Evolutionary conservation across 176 grass and related monocot genomes (phyloP).

Genomic region (Carex pumila): DNA sequence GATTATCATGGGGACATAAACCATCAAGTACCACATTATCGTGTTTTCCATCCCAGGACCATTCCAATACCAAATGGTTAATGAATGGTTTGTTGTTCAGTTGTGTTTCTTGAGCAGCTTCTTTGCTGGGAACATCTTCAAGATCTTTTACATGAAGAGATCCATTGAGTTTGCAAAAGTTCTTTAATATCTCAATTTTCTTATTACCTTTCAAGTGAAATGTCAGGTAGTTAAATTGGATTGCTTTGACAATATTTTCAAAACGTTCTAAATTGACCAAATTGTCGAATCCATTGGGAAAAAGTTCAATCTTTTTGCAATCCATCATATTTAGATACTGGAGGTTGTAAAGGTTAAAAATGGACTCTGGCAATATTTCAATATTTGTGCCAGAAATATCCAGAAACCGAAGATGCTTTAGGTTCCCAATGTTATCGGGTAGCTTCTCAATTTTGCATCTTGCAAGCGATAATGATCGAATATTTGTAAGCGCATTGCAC

Average conservation of each 20-base stretch:
- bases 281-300: too few species aligned
- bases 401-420: slow-evolving; percentile 8
- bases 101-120: background rate
- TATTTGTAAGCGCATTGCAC: background rate
- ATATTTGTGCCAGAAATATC: slow-evolving; percentile 10
- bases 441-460: background rate
- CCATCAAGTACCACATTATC: slow-evolving; percentile 1
- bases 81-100: slow-evolving; percentile 1
- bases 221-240: background rate
- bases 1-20: slow-evolving; percentile 16
- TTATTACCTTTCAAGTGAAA: background rate
- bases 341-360: slow-evolving; percentile 16
- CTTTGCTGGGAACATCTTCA: background rate
- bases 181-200: background rate
- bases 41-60: background rate
- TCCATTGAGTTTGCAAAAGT: background rate
- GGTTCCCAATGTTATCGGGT: background rate
- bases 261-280: too few species aligned
- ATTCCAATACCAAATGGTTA: background rate
- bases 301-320: too few species aligned
- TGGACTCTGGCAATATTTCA: slow-evolving; percentile 1
- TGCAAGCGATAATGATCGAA: background rate
- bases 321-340: background rate
- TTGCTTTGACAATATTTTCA: too few species aligned
- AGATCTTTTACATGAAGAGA: background rate